A percentile compares a stretch with the other conserved stretches of the same genome.
Conservation (phyloP, 176 grass and related monocot species). For the Zoysia pacifica region DNA sequence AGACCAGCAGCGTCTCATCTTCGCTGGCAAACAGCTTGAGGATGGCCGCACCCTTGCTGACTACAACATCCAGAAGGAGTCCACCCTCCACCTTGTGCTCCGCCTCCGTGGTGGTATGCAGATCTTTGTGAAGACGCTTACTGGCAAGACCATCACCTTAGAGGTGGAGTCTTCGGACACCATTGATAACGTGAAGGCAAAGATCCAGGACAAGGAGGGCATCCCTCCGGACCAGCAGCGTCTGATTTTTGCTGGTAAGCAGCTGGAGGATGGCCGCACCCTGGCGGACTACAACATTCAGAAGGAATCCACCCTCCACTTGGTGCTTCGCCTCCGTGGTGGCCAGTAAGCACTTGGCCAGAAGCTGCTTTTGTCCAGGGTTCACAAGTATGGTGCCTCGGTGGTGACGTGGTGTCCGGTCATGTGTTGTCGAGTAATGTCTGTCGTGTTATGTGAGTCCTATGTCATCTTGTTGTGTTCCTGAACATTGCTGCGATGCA, state of each 20-base stretch:
- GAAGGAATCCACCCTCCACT: constrained; percentile 60
- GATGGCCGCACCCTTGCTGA: constrained; percentile 51
- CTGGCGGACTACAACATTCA: constrained; percentile 58
- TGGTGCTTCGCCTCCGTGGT: constrained; percentile 35
- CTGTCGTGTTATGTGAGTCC: too few relatives aligned
- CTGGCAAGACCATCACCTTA: constrained; percentile 62
- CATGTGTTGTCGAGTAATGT: too few relatives aligned
- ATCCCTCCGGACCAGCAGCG: constrained; percentile 58
- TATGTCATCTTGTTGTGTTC: too few relatives aligned
- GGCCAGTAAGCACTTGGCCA: background rate
- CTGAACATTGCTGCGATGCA: too few relatives aligned
- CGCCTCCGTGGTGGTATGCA: constrained; percentile 45
- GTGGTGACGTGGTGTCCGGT: too few relatives aligned
- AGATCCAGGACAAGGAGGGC: constrained; percentile 61
- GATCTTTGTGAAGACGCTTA: constrained; percentile 72
- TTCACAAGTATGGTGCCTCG: too few relatives aligned
- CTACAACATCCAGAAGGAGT: constrained; percentile 80
- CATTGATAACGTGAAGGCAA: constrained; percentile 52
- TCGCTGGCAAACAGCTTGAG: constrained; percentile 66
- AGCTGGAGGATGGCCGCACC: constrained; percentile 44
- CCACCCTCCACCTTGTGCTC: constrained; percentile 36
- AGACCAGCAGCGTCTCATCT: constrained; percentile 72
- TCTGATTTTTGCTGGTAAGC: constrained; percentile 51
- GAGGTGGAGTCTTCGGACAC: constrained; percentile 64
- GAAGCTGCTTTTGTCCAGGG: too few relatives aligned